Conservation (phyloP, 2,329 filamentous ascomycete genomes). For the Epichloe sylvatica region DNA sequence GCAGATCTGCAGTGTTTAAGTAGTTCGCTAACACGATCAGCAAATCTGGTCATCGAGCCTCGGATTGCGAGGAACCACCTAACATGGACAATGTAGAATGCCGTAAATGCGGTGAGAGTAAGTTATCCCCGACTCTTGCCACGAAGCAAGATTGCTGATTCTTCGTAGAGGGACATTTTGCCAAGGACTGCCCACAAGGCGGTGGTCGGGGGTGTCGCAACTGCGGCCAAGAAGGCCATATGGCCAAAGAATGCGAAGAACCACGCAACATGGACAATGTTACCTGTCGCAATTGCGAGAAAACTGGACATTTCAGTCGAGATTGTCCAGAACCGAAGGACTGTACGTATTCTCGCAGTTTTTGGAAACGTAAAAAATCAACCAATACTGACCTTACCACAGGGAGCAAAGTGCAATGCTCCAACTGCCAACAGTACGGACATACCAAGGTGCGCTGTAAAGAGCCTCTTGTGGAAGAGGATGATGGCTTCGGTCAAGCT, state of each 20-base stretch:
- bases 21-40: conserved; percentile 14
- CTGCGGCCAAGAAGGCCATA: conserved; percentile 50
- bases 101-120: conserved; percentile 49
- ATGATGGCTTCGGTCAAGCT: conserved; percentile 6
- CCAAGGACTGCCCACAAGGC: conserved; percentile 49
- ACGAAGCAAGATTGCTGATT: conserved; percentile 1
- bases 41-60: conserved; percentile 34
- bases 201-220: conserved; percentile 43
- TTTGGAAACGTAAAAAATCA: neutral
- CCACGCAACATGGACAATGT: conserved; percentile 30
- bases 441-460: conserved; percentile 28
- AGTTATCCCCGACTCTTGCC: conserved; percentile 11
- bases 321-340: conserved; percentile 46
- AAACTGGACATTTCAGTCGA: conserved; percentile 45
- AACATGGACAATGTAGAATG: conserved; percentile 50
- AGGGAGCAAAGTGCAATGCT: conserved; percentile 28
- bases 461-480: conserved; percentile 9
- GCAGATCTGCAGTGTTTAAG: neutral
- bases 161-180: conserved; percentile 43
- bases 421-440: conserved; percentile 24
- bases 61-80: conserved; percentile 45
- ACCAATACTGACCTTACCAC: neutral
- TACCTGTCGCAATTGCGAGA: conserved; percentile 47
- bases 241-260: conserved; percentile 35
- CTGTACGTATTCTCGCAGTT: conserved; percentile 15